Evolutionary conservation across 192 early-diverging fungal species (phyloP).

Genomic region (Backusella mclennaniae): DNA sequence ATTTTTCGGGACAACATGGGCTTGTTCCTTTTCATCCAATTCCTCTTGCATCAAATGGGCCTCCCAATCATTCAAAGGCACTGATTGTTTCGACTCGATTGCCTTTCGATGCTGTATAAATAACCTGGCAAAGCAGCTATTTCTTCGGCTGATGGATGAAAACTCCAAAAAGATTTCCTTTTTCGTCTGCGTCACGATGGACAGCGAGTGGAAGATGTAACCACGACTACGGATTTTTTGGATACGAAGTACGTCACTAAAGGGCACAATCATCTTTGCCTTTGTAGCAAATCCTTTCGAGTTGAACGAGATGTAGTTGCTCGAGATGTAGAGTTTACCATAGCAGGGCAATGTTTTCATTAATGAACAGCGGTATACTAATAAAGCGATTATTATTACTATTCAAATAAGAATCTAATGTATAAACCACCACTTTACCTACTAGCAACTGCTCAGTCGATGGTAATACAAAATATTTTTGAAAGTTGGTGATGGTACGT

Average conservation of each 20-base stretch:
- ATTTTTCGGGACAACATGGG: constrained; percentile 7
- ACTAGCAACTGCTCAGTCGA: constrained; percentile 50
- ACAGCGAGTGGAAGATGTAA: constrained; percentile 46
- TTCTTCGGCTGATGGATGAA: constrained; percentile 39
- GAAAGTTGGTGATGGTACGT: constrained; percentile 40
- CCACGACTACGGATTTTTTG: constrained; percentile 41
- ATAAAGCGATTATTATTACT: no score
- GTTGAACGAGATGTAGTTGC: constrained; percentile 61
- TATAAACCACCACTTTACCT: constrained; percentile 26
- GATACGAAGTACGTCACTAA: constrained; percentile 48
- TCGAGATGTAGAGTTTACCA: constrained; percentile 61
- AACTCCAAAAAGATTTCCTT: constrained; percentile 64
- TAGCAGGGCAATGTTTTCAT: constrained; percentile 52
- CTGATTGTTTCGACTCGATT: not conserved
- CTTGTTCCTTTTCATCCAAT: not conserved
- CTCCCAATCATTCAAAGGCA: constrained; percentile 12
- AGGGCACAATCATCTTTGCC: constrained; percentile 55
- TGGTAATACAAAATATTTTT: constrained; percentile 54
- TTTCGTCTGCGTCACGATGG: constrained; percentile 44
- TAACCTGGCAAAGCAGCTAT: constrained; percentile 42
- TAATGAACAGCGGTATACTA: constrained; percentile 52
- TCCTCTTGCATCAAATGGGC: not conserved
- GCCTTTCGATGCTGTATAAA: constrained; percentile 21
- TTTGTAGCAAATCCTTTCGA: constrained; percentile 51
- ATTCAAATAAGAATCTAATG: no score